Evolutionary conservation across 139 green algal genomes (phyloP).

Genomic region (Edaphochlamys debaryana): DNA sequence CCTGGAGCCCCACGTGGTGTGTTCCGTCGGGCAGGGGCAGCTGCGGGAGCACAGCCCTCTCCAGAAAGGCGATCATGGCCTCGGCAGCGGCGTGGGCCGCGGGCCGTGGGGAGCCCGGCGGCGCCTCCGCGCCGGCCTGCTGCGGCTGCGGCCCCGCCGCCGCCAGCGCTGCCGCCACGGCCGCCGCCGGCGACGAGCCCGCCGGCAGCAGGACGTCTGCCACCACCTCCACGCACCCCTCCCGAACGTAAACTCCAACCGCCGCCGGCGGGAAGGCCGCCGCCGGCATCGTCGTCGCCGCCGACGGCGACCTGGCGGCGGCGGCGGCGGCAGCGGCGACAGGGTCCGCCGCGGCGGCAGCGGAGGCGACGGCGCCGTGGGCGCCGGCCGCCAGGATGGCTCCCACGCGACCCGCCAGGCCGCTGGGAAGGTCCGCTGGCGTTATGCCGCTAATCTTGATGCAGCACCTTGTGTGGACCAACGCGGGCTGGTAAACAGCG

Average conservation of each 20-base stretch:
- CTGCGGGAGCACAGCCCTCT: slow-evolving; percentile 8
- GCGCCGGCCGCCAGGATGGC: neutral
- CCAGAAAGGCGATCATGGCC: slow-evolving; percentile 14
- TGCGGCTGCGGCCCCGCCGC: neutral
- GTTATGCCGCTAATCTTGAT: slow-evolving; percentile 2
- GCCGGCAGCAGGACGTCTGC: slow-evolving; percentile 30
- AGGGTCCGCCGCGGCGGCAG: no score
- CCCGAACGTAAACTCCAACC: slow-evolving; percentile 38
- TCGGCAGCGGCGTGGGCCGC: neutral
- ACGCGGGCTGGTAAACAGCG: slow-evolving; percentile 1
- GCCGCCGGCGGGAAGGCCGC: neutral
- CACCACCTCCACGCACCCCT: slow-evolving; percentile 32
- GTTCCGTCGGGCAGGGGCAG: neutral
- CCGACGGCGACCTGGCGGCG: neutral
- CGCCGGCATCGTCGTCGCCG: no score
- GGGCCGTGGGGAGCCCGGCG: neutral
- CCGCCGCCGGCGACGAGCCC: neutral
- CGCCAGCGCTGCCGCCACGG: neutral
- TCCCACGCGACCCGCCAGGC: neutral
- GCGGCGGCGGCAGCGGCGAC: neutral
- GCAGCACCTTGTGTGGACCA: neutral
- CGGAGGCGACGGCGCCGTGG: neutral
- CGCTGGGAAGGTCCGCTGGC: slow-evolving; percentile 2
- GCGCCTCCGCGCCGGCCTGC: neutral
- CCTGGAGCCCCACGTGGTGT: neutral